phyloP scores from a whole-genome alignment of 352 stramenopile genomes.

The Globisporangium perplexum region DNA sequence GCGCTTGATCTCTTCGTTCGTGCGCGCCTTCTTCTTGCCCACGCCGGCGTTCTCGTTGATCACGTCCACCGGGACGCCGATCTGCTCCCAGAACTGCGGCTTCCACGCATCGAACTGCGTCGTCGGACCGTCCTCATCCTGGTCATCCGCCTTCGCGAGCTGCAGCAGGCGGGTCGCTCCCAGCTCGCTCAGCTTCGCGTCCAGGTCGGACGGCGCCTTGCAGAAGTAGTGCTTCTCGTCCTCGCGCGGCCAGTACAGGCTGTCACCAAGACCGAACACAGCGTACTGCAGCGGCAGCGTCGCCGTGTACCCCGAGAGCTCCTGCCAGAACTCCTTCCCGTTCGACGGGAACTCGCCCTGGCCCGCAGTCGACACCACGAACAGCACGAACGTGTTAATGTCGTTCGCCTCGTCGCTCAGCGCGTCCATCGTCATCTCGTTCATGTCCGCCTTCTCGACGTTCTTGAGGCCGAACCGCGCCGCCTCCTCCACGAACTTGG shows the following conservation, averaged over 20 bases:
- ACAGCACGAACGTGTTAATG: conserved; percentile 64
- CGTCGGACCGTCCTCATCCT: conserved; percentile 72
- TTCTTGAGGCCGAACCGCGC: conserved; percentile 65
- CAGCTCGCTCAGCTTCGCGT: conserved; percentile 70
- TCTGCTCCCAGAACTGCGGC: conserved; percentile 64
- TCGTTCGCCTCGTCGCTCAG: conserved; percentile 65
- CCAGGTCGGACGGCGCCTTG: conserved; percentile 60
- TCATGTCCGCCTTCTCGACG: conserved; percentile 82
- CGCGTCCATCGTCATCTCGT: conserved; percentile 69
- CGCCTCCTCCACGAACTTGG: conserved; percentile 67
- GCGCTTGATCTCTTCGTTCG: conserved; percentile 83
- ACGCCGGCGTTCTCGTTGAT: conserved; percentile 27
- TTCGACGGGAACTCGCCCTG: conserved; percentile 81
- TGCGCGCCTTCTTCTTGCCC: conserved; percentile 65
- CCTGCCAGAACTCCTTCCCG: conserved; percentile 73
- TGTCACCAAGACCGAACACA: conserved; percentile 78
- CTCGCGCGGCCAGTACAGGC: conserved; percentile 72
- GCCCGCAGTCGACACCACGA: conserved; percentile 74
- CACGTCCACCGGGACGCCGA: conserved; percentile 58
- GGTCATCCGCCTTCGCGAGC: conserved; percentile 68
- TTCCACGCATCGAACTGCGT: conserved; percentile 75
- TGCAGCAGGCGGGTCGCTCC: conserved; percentile 55
- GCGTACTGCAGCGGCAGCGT: conserved; percentile 70
- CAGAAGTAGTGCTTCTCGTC: conserved; percentile 86
- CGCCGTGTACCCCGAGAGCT: conserved; percentile 46